Evolutionary conservation across 805 yeast genomes (phyloP).

Genomic region (Priceomyces haplophilus): DNA sequence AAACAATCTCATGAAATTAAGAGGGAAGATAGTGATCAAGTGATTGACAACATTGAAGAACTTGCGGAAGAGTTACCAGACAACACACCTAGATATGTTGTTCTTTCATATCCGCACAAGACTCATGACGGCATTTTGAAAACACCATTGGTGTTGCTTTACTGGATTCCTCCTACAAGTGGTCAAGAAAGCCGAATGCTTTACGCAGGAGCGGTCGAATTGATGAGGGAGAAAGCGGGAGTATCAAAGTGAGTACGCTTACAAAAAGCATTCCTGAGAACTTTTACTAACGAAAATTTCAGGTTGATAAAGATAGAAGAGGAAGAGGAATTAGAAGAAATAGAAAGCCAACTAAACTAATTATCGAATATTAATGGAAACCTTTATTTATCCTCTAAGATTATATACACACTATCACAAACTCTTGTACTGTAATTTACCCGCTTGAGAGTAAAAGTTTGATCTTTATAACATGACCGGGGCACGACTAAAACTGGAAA

Average conservation of each 20-base stretch:
- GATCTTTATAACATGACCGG: neutral
- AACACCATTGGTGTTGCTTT: conserved; percentile 74
- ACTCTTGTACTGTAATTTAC: neutral
- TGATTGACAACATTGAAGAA: conserved; percentile 52
- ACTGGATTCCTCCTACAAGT: conserved; percentile 86
- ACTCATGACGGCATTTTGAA: conserved; percentile 68
- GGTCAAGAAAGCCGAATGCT: conserved; percentile 80
- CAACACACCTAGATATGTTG: conserved; percentile 70
- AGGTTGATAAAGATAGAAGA: conserved; percentile 62
- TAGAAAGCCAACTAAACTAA: conserved; percentile 34
- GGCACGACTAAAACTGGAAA: neutral
- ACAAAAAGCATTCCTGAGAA: neutral
- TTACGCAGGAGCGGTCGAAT: conserved; percentile 87
- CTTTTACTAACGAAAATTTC: conserved; percentile 17
- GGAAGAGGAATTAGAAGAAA: conserved; percentile 65
- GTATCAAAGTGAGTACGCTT: conserved; percentile 50
- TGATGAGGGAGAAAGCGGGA: conserved; percentile 74
- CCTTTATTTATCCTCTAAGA: too few relatives aligned
- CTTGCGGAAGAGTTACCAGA: conserved; percentile 78
- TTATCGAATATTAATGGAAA: too few relatives aligned
- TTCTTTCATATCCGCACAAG: conserved; percentile 73
- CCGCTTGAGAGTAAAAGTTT: neutral
- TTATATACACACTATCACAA: neutral
- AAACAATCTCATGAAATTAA: conserved; percentile 50
- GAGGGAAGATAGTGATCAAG: conserved; percentile 46